Conservation (phyloP, 192 early-diverging fungal species). For the Rhizophagus sp. region DNA sequence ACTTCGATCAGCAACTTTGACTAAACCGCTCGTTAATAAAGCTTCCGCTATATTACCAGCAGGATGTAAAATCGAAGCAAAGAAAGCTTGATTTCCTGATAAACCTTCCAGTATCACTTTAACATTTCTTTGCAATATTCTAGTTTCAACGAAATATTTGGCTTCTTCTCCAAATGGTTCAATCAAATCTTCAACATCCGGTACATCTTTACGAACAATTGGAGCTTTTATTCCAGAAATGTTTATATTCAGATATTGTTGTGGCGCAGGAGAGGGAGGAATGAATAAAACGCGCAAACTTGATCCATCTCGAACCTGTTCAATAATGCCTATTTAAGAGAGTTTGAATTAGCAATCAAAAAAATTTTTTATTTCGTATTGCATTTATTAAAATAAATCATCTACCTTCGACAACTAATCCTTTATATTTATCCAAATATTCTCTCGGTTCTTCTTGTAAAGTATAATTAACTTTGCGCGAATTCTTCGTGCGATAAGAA, state of each 20-base stretch:
- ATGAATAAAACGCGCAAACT: constrained; percentile 77
- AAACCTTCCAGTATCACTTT: constrained; percentile 80
- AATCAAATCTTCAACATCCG: constrained; percentile 67
- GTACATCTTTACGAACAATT: constrained; percentile 70
- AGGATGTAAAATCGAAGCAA: constrained; percentile 77
- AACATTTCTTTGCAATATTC: constrained; percentile 90
- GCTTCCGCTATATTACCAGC: constrained; percentile 92
- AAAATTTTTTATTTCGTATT: not conserved
- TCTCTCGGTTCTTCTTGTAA: constrained; percentile 66
- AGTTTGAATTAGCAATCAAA: not conserved
- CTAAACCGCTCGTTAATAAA: constrained; percentile 77
- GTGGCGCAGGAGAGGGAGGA: constrained; percentile 52
- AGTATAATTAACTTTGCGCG: constrained; percentile 51
- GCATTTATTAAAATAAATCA: not conserved
- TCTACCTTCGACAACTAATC: constrained; percentile 75
- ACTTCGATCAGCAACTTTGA: constrained; percentile 87
- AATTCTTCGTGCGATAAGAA: constrained; percentile 34
- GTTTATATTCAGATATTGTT: constrained; percentile 76
- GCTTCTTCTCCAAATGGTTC: constrained; percentile 96
- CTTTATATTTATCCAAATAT: constrained; percentile 81
- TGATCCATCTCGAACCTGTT: constrained; percentile 93
- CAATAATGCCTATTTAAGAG: constrained; percentile 68
- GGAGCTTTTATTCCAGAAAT: constrained; percentile 89
- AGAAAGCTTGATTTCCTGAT: constrained; percentile 68
- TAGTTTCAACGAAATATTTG: constrained; percentile 87